Evolutionary conservation across 306 rosid species (phyloP).

Genomic region (Amphicarpaea edgeworthii): DNA sequence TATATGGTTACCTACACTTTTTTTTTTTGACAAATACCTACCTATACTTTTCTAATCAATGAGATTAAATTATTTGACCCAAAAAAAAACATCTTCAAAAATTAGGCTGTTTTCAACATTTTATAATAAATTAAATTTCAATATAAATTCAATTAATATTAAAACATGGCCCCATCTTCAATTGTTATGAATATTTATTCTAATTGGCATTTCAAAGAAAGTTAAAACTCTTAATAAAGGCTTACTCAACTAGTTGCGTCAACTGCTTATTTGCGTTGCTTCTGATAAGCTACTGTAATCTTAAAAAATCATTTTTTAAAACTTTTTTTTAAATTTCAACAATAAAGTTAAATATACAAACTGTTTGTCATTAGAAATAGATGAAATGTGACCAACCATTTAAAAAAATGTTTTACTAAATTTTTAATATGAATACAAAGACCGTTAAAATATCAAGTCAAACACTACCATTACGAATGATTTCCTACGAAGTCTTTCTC

Average conservation of each 20-base stretch:
- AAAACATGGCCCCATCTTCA: neutral
- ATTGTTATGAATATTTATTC: neutral
- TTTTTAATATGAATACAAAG: neutral
- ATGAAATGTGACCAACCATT: neutral
- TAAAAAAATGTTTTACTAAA: neutral
- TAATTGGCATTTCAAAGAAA: too few relatives aligned
- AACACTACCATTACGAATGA: too few relatives aligned
- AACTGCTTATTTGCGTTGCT: too few relatives aligned
- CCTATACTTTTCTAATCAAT: neutral
- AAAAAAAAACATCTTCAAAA: neutral
- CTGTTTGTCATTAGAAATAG: too few relatives aligned
- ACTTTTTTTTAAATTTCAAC: too few relatives aligned
- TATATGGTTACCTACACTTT: neutral
- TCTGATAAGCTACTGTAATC: neutral
- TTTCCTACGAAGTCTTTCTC: neutral
- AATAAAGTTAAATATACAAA: too few relatives aligned
- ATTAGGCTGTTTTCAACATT: neutral
- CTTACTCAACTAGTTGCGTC: too few relatives aligned
- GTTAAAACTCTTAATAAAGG: too few relatives aligned
- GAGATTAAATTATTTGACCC: neutral
- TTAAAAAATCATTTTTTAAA: too few relatives aligned
- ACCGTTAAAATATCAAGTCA: too few relatives aligned
- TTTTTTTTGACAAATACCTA: too few relatives aligned
- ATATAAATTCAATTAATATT: neutral
- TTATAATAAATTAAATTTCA: neutral